Evolutionary conservation across 225 moss, liverwort and hornwort species (phyloP), one percentile per base, ranked within the genome.

Genomic region (Ulota crispa): DNA sequence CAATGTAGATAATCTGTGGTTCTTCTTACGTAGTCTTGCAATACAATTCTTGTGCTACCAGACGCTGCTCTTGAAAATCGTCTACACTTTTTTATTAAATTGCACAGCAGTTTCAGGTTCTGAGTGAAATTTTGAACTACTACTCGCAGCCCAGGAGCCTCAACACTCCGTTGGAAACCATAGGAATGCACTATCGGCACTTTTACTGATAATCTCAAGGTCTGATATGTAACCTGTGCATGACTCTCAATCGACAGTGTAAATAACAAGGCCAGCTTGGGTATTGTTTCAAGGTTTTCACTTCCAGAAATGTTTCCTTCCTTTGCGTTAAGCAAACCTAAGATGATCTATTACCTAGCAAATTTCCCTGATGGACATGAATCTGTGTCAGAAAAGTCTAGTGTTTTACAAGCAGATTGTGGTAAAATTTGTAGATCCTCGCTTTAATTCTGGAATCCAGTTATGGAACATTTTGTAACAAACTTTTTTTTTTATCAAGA

Each of bases 1-100:
- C 7, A 37, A 63, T 81, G 68, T 78, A 76, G 76, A 67, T 79
- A 82, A 39, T 79, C 77, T 80, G 67, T 68, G 54, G 32, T 75
- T 27, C 18, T 11, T 55, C 43, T 80, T 14, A 39, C 15, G 15
- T 76, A 8, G 34, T 26, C 56, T 85, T 72, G 71, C 81, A 52
- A 53, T 74, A 55, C 55, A 76, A 45, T 70, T 20, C 64, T 28
- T 26, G 30, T 72, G 65, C 64, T 81, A 23, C 81, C 19, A 23
- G 27, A 9, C 13, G 9, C 57, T 80, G 42, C 55, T 70, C 27
- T 43, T 70, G 18, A 43, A 43, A 34, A 27, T 64, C 64, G 32
- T 56, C 32, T 64, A 42, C 24, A 55, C 13, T 64, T 52, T 62
- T 62, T 42, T 57, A 26, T 28, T 55, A 41, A 68, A 68, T 0